A percentile compares a stretch with the other conserved stretches of the same genome.
Evolutionary conservation across 768 basidiomycete genomes (phyloP).

Genomic region (Termitomyces sp.): DNA sequence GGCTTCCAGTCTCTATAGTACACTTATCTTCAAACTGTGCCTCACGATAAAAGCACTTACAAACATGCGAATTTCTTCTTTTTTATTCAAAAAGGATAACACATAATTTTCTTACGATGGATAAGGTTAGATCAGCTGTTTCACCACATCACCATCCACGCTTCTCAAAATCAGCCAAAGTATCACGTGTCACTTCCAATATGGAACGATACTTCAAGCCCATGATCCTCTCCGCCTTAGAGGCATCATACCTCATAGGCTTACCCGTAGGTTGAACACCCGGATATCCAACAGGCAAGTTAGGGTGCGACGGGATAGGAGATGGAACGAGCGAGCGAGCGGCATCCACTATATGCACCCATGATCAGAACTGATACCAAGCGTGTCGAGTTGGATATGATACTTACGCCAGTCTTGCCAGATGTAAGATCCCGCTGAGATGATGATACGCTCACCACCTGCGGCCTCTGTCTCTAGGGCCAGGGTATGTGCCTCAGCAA

Average conservation of each 20-base stretch:
- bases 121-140: background rate
- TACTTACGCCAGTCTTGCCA: conserved; percentile 25
- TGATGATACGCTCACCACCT: conserved; percentile 46
- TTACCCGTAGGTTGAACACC: conserved; percentile 21
- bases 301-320: conserved; percentile 19
- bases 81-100: background rate
- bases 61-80: too few relatives aligned
- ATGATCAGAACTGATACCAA: background rate
- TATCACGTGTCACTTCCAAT: conserved; percentile 34
- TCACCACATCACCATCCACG: conserved; percentile 29
- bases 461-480: conserved; percentile 44
- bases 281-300: conserved; percentile 27
- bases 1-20: background rate
- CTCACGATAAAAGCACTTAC: too few relatives aligned
- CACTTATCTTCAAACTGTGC: too few relatives aligned
- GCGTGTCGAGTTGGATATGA: background rate
- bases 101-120: background rate
- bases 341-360: conserved; percentile 24
- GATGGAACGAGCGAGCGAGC: conserved; percentile 28
- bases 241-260: conserved; percentile 22
- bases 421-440: conserved; percentile 21
- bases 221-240: conserved; percentile 34
- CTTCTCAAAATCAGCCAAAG: conserved; percentile 35
- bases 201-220: conserved; percentile 35
- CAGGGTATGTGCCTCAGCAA: conserved; percentile 43